These are phyloP conservation scores for Magnusiomyces paraingens DNA, from an alignment of 1,139 yeast genomes.

Conservation along the genomic window DNA sequence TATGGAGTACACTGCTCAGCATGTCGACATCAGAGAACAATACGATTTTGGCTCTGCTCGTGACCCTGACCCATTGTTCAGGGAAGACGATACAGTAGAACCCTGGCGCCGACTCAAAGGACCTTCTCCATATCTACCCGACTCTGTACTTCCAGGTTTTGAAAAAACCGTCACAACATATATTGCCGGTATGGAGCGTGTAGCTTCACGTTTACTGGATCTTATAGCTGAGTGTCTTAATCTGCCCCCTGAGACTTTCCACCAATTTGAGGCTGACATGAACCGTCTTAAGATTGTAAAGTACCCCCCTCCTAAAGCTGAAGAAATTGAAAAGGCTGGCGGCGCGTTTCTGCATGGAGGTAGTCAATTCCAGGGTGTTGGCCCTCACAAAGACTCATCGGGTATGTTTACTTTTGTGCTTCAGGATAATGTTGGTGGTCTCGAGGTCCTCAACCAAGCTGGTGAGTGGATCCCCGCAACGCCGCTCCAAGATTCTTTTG, in stretches of 20 bases:
- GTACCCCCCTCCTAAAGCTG: slow-evolving; percentile 28
- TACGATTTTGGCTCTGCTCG: slow-evolving; percentile 60
- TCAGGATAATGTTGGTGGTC: slow-evolving; percentile 49
- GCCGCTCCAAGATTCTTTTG: slow-evolving; percentile 31
- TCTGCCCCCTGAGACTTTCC: slow-evolving; percentile 41
- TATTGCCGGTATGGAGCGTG: slow-evolving; percentile 42
- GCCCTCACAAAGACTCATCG: slow-evolving; percentile 63
- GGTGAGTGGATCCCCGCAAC: slow-evolving; percentile 55
- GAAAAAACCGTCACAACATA: slow-evolving; percentile 41
- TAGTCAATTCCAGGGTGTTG: slow-evolving; percentile 51
- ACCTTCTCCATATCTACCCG: slow-evolving; percentile 58
- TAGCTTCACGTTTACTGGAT: slow-evolving; percentile 40
- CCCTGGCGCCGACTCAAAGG: slow-evolving; percentile 53
- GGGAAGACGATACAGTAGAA: slow-evolving; percentile 24
- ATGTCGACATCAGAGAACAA: slow-evolving; percentile 62
- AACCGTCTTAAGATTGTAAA: slow-evolving; percentile 34
- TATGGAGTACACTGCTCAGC: slow-evolving; percentile 56
- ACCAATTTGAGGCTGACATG: slow-evolving; percentile 39
- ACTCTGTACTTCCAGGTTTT: slow-evolving; percentile 44
- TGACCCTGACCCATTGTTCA: slow-evolving; percentile 26
- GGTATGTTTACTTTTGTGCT: slow-evolving; percentile 55
- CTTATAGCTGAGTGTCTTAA: slow-evolving; percentile 54
- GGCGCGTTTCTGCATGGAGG: slow-evolving; percentile 19
- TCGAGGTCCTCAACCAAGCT: slow-evolving; percentile 56
- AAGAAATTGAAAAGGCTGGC: not conserved